Percentiles rank a stretch among this genome's conserved stretches.
Evolutionary conservation across 1,139 yeast species (phyloP).

Genomic region (Nematodospora anomalae): DNA sequence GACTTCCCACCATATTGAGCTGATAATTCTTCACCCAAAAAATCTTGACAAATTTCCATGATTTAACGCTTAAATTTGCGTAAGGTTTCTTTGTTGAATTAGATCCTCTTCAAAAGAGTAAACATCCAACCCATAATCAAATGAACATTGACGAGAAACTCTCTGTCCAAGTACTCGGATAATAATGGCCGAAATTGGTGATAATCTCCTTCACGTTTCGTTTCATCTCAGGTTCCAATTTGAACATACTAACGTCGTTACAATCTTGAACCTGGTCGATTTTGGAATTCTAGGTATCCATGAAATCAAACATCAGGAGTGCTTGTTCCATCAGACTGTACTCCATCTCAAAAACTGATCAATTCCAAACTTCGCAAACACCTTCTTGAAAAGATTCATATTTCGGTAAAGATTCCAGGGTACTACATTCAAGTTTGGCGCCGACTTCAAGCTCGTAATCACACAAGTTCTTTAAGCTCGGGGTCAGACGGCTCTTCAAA

Average conservation of each 20-base stretch:
- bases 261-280: conserved; percentile 89
- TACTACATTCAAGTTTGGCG: conserved; percentile 48
- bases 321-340: conserved; percentile 85
- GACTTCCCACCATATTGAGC: conserved; percentile 51
- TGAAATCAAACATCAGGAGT: conserved; percentile 60
- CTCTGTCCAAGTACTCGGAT: conserved; percentile 78
- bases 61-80: conserved; percentile 68
- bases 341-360: conserved; percentile 80
- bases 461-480: conserved; percentile 65
- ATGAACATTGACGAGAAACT: conserved; percentile 82
- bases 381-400: conserved; percentile 56
- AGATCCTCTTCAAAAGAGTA: conserved; percentile 53
- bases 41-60: conserved; percentile 59
- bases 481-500: conserved; percentile 63
- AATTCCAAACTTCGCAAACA: conserved; percentile 59
- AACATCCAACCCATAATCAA: conserved; percentile 77
- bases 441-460: conserved; percentile 50
- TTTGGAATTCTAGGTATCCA: conserved; percentile 46
- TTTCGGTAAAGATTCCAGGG: conserved; percentile 91
- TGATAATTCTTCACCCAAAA: conserved; percentile 53
- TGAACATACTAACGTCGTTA: conserved; percentile 70
- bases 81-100: conserved; percentile 64
- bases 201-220: conserved; percentile 72
- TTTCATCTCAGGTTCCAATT: conserved; percentile 69
- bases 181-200: conserved; percentile 68